Evolutionary conservation across 192 early-diverging fungal species (phyloP).

Genomic region (Phlyctochytrium planicorne): DNA sequence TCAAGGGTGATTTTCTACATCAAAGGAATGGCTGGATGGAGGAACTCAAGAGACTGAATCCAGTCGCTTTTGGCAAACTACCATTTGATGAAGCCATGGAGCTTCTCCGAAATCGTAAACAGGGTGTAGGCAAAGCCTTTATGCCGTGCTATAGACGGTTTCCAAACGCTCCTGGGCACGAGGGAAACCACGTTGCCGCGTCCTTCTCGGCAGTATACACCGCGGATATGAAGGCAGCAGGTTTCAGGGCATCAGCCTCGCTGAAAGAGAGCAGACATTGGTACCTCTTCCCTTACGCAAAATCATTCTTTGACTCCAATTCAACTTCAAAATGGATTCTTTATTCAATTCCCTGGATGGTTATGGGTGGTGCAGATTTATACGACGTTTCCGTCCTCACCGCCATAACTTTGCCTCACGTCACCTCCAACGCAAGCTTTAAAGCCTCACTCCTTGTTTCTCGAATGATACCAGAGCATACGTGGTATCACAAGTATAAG

Average conservation of each 20-base stretch:
- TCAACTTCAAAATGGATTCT: conserved; percentile 1
- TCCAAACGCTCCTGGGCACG: background rate
- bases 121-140: too few relatives aligned
- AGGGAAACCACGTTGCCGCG: background rate
- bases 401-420: background rate
- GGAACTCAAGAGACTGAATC: conserved; percentile 27
- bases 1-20: conserved; percentile 4
- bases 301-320: background rate
- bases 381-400: conserved; percentile 31
- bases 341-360: conserved; percentile 43
- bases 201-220: background rate
- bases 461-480: conserved; percentile 17
- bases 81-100: conserved; percentile 11
- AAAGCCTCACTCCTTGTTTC: conserved; percentile 17
- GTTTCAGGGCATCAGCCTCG: background rate
- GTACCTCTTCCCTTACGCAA: background rate
- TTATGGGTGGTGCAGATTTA: conserved; percentile 37
- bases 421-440: background rate
- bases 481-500: conserved; percentile 27
- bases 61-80: conserved; percentile 16
- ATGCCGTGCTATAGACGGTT: conserved; percentile 25
- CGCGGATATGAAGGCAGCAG: background rate
- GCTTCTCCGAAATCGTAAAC: too few relatives aligned
- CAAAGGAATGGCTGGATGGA: background rate
- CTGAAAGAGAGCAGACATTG: background rate